Percentiles rank a stretch among this genome's conserved stretches.
These are phyloP conservation scores for Phytophthora pseudosyringae DNA, from an alignment of 352 stramenopile species.

Conservation along the genomic window DNA sequence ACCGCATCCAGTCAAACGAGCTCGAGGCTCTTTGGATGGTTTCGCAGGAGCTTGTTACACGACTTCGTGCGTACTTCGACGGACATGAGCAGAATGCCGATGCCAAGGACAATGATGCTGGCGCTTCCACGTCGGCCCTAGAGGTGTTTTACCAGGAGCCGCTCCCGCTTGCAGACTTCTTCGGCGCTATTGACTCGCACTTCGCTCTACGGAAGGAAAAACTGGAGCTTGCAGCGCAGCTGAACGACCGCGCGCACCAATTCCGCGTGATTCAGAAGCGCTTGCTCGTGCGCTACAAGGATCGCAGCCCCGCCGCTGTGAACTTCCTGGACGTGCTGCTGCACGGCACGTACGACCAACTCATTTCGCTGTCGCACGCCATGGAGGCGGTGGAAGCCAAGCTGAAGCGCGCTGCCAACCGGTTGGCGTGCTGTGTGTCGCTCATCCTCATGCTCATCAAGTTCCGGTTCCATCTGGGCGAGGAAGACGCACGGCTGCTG, in stretches of 20 bases:
- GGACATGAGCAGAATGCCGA: conserved; percentile 22
- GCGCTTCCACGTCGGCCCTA: conserved; percentile 31
- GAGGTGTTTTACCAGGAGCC: conserved; percentile 86
- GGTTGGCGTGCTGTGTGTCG: conserved; percentile 75
- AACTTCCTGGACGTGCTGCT: conserved; percentile 87
- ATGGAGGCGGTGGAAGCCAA: conserved; percentile 68
- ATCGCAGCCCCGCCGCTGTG: conserved; percentile 83
- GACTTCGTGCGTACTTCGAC: conserved; percentile 63
- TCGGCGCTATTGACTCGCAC: conserved; percentile 87
- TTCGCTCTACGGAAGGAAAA: conserved; percentile 77
- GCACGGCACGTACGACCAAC: conserved; percentile 86
- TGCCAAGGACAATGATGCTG: conserved; percentile 17
- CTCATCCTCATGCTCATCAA: conserved; percentile 86
- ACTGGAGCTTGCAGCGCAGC: conserved; percentile 58
- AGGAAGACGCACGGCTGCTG: conserved; percentile 66
- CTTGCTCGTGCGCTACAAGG: conserved; percentile 90
- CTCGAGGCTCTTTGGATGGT: conserved; percentile 85
- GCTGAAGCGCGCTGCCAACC: conserved; percentile 62
- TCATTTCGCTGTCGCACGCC: conserved; percentile 74
- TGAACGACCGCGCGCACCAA: conserved; percentile 89
- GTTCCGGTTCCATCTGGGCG: conserved; percentile 81
- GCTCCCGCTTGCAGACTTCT: conserved; percentile 88
- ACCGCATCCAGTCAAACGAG: conserved; percentile 88
- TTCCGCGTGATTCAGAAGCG: conserved; percentile 92
- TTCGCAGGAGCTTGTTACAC: conserved; percentile 72